Percentiles rank a stretch among this genome's conserved stretches.
phyloP scores from a whole-genome alignment of 768 basidiomycete species.

The Kwoniella newhampshirensis region DNA sequence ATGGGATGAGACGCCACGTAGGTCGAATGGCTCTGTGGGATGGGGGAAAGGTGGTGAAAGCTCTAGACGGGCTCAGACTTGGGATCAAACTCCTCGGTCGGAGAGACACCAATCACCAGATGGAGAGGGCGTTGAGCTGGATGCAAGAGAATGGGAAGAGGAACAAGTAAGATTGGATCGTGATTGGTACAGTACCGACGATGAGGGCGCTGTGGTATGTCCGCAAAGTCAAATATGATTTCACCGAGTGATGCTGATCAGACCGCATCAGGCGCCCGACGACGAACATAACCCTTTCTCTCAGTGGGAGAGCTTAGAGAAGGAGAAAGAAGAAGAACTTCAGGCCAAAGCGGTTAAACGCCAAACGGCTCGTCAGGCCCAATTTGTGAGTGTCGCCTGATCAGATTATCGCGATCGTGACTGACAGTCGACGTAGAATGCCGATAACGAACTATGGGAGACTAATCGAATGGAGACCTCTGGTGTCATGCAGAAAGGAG shows the following conservation, averaged over 20 bases:
- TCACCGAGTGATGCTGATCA: not conserved
- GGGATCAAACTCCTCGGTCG: constrained; percentile 50
- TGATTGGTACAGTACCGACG: constrained; percentile 93
- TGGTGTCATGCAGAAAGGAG: constrained; percentile 82
- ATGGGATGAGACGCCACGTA: constrained; percentile 89
- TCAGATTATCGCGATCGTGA: not conserved
- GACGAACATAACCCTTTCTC: constrained; percentile 90
- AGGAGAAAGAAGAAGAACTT: constrained; percentile 52
- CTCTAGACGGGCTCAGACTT: constrained; percentile 24
- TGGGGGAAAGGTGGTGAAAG: constrained; percentile 65
- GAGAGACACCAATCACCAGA: constrained; percentile 25
- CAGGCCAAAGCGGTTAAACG: constrained; percentile 60
- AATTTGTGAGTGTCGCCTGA: constrained; percentile 67
- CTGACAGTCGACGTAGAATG: constrained; percentile 63
- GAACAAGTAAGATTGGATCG: constrained; percentile 88
- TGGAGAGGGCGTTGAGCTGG: constrained; percentile 55
- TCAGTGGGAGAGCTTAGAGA: constrained; percentile 81
- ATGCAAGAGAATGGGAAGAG: constrained; percentile 93
- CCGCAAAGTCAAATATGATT: not conserved
- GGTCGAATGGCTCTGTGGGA: constrained; percentile 65
- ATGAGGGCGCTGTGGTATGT: constrained; percentile 73
- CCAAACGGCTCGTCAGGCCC: constrained; percentile 90
- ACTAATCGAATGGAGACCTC: constrained; percentile 96
- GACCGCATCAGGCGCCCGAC: constrained; percentile 60
- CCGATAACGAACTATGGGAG: constrained; percentile 98